A percentile compares a stretch with the other conserved stretches of the same genome.
phyloP scores from a whole-genome alignment of 2,329 filamentous ascomycete genomes.

The Colletotrichum paranaense region DNA sequence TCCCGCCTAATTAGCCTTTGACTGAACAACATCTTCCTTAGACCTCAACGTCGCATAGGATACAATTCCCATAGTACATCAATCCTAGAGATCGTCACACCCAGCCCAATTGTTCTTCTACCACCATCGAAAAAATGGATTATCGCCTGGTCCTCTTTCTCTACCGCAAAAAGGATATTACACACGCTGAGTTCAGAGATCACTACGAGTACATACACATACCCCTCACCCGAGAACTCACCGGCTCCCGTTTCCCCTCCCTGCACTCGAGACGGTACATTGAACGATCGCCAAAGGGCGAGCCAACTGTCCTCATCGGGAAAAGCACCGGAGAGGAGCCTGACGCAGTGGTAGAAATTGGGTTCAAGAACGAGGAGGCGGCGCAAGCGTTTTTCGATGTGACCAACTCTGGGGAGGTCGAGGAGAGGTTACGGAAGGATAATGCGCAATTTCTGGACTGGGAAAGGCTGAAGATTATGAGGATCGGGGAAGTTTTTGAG shows the following conservation, averaged over 20 bases:
- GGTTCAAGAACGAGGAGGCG: slow-evolving; percentile 33
- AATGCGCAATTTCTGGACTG: slow-evolving; percentile 18
- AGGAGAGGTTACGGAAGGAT: slow-evolving; percentile 11
- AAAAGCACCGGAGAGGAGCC: slow-evolving; percentile 36
- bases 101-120: neutral
- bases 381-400: slow-evolving; percentile 22
- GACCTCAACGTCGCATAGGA: neutral
- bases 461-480: slow-evolving; percentile 9
- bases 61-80: neutral
- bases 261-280: slow-evolving; percentile 39
- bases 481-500: slow-evolving; percentile 15
- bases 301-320: slow-evolving; percentile 36
- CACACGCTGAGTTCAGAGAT: slow-evolving; percentile 39
- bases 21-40: neutral
- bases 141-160: slow-evolving; percentile 36
- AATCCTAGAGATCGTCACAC: neutral
- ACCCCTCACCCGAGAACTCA: slow-evolving; percentile 38
- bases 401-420: neutral
- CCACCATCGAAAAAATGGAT: neutral
- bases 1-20: neutral
- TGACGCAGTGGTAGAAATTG: slow-evolving; percentile 39
- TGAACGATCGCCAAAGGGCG: slow-evolving; percentile 16
- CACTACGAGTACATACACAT: slow-evolving; percentile 42
- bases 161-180: slow-evolving; percentile 37
- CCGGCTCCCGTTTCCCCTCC: slow-evolving; percentile 38